Base-by-base conservation (phyloP, 352 stramenopile genomes). In the Phytophthora nicotianae region DNA sequence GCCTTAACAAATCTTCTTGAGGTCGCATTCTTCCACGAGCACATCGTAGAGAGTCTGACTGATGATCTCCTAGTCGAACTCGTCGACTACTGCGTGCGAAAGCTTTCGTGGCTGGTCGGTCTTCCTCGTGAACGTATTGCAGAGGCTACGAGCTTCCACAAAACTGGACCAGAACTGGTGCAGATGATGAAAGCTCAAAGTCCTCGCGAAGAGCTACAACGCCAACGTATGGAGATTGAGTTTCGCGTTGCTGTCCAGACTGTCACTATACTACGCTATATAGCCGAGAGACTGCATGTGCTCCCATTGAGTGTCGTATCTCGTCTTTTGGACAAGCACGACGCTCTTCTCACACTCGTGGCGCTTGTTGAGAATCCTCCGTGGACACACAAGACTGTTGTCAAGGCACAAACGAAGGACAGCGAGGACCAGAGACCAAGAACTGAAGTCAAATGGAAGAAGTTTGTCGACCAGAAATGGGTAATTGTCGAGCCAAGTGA, bases 271-370 rank as follows among this genome's bases (percentile, higher is more conserved):
- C 61, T 97, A 43, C 85, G 93, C 9, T 98, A 95, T 62, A 65
- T 99, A 14, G 84, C 86, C 19, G 93, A 99, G 69, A 84, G 96
- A 41, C 68, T 97, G 24, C 72, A 96, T 21, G 26, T 89, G 16
- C 70, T 99, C 8, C 79, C 95, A 16, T 62, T 98, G 14, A 88
- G 79, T 62, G 75, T 97, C 19, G 77, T 98, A 11, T 92, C 86
- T 10, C 88, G 97, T 17, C 71, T 99, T 19, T 58, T 98, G n/a
- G 93, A 99, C 62, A 98, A 92, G n/a, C 96, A 99, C 64, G 96
- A 99, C 67, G 83, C 96, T 45, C 80, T 98, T 11, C 73, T 98
- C 13, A 87, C 93, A 7, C 81, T 99, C 17, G 84, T 97, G 3
- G 83, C 82, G 26, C 81, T 99, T 9, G 85, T 99, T 13, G 97